A percentile compares a stretch with the other conserved stretches of the same genome.
These are phyloP conservation scores for Populus hybrid DNA, from an alignment of 441 rosid genomes.

Conservation along the genomic window DNA sequence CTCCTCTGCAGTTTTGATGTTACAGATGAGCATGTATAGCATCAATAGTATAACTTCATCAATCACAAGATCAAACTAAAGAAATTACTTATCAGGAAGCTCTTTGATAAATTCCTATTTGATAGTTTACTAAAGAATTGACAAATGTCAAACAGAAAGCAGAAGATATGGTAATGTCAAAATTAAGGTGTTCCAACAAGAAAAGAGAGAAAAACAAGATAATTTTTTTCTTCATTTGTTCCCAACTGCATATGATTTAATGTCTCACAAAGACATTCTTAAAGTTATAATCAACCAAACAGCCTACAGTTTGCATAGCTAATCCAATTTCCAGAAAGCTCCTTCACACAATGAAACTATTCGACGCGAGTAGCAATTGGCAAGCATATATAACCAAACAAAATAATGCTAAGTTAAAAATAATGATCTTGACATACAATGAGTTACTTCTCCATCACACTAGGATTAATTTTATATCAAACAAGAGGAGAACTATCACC, in stretches of 20 bases:
- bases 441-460: background rate
- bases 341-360: background rate
- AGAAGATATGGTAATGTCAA: background rate
- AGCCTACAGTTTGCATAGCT: background rate
- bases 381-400: background rate
- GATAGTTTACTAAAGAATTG: background rate
- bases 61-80: conserved; percentile 7
- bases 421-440: background rate
- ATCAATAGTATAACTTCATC: conserved; percentile 4
- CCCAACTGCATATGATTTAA: background rate
- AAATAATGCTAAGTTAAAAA: background rate
- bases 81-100: conserved; percentile 7
- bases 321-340: background rate
- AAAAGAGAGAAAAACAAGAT: background rate
- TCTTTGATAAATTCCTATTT: conserved; percentile 1
- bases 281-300: background rate
- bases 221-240: background rate
- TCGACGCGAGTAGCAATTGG: background rate
- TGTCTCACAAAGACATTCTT: background rate
- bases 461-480: background rate
- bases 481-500: background rate
- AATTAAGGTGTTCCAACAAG: background rate
- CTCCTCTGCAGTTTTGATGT: conserved; percentile 48
- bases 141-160: background rate
- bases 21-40: conserved; percentile 10